A percentile compares a stretch with the other conserved stretches of the same genome.
These are phyloP conservation scores for Lotus japonicus DNA, from an alignment of 306 rosid species.

Conservation along the genomic window DNA sequence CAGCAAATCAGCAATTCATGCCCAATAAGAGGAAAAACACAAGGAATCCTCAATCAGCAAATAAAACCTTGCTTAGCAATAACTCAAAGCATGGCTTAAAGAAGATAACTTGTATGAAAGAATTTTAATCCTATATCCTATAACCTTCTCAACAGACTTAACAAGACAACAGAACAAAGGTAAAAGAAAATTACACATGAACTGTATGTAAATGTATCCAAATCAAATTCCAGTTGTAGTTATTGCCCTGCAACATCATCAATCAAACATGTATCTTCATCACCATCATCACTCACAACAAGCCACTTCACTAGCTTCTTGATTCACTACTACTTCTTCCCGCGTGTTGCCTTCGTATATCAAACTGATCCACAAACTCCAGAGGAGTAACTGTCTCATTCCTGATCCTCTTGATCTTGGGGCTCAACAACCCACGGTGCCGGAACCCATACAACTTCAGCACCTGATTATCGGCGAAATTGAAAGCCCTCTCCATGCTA, in stretches of 20 bases:
- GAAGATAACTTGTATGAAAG: slow-evolving; percentile 43
- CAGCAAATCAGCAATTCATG: slow-evolving; percentile 11
- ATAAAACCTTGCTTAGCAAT: slow-evolving; percentile 28
- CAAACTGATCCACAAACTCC: slow-evolving; percentile 64
- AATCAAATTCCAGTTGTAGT: slow-evolving; percentile 30
- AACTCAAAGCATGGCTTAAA: slow-evolving; percentile 25
- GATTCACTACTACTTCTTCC: slow-evolving; percentile 15
- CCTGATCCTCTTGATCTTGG: slow-evolving; percentile 87
- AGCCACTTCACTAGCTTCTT: slow-evolving; percentile 28
- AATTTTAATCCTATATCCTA: slow-evolving; percentile 36
- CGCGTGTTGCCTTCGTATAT: slow-evolving; percentile 55
- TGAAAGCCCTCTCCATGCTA: slow-evolving; percentile 98
- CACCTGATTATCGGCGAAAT: slow-evolving; percentile 95
- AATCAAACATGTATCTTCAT: slow-evolving; percentile 11
- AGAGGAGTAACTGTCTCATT: slow-evolving; percentile 78
- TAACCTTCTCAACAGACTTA: slow-evolving; percentile 32
- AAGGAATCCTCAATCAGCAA: slow-evolving; percentile 29
- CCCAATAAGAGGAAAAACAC: slow-evolving; percentile 6
- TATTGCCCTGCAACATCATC: slow-evolving; percentile 34
- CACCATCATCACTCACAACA: too few relatives aligned
- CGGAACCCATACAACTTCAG: slow-evolving; percentile 81
- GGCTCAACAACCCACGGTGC: slow-evolving; percentile 89
- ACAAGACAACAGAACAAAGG: slow-evolving; percentile 30
- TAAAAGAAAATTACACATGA: slow-evolving; percentile 23
- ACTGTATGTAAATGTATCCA: slow-evolving; percentile 20